A percentile compares a stretch with the other conserved stretches of the same genome.
These are phyloP conservation scores for Pyrenophora teres DNA, from an alignment of 2,329 filamentous ascomycete genomes.

Conservation along the genomic window DNA sequence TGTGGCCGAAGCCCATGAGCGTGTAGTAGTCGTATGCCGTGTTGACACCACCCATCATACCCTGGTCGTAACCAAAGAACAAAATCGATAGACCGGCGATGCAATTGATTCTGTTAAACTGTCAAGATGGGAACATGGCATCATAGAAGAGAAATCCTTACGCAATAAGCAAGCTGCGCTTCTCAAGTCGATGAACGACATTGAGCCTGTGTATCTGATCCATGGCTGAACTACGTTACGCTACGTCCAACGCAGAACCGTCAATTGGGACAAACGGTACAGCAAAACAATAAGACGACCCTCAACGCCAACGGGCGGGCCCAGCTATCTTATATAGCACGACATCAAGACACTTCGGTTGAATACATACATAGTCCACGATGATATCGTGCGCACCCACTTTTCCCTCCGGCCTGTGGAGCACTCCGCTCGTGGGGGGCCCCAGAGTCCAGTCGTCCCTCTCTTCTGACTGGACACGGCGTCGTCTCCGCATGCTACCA, in stretches of 20 bases:
- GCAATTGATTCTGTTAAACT: constrained; percentile 27
- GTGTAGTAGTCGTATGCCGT: constrained; percentile 39
- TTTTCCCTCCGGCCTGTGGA: constrained; percentile 1
- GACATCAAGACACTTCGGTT: neutral
- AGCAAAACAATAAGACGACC: neutral
- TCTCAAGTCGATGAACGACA: constrained; percentile 33
- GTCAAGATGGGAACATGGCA: neutral
- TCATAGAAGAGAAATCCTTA: neutral
- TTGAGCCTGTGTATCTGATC: constrained; percentile 33
- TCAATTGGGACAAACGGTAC: neutral
- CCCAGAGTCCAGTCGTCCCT: neutral
- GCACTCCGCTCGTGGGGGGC: constrained; percentile 2
- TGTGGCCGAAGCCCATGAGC: constrained; percentile 38
- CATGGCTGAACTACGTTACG: constrained; percentile 21
- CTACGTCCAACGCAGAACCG: neutral
- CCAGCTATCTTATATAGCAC: neutral
- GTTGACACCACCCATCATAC: constrained; percentile 44
- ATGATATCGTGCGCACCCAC: neutral
- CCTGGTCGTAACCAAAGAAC: constrained; percentile 43
- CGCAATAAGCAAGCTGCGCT: constrained; percentile 35
- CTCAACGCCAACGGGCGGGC: neutral
- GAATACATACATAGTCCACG: neutral
- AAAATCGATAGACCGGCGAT: constrained; percentile 39
- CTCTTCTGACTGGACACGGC: constrained; percentile 1
- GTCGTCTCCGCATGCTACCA: neutral